These are phyloP conservation scores for Platanthera guangdongensis DNA, from an alignment of 106 monocot species.

Conservation along the genomic window DNA sequence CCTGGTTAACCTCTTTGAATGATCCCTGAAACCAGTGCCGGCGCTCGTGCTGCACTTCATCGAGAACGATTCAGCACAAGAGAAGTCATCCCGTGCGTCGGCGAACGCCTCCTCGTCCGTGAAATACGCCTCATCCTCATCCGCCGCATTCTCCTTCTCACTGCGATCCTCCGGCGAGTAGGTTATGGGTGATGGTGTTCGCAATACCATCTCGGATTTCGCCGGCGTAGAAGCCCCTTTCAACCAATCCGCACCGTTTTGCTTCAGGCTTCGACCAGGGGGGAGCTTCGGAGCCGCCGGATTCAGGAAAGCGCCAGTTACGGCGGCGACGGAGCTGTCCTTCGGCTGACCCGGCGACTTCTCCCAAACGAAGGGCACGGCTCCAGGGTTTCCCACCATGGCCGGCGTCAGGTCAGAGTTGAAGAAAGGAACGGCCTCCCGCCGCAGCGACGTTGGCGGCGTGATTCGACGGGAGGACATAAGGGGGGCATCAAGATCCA, in stretches of 20 bases:
- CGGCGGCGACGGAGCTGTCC: constrained; percentile 12
- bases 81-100: constrained; percentile 30
- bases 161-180: background rate
- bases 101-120: constrained; percentile 21
- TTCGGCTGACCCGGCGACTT: constrained; percentile 70
- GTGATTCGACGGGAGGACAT: constrained; percentile 61
- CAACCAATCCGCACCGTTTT: background rate
- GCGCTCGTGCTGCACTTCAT: constrained; percentile 41
- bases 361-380: constrained; percentile 84
- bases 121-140: background rate
- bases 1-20: constrained; percentile 11
- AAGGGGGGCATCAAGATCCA: constrained; percentile 56
- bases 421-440: constrained; percentile 37
- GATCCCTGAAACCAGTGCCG: background rate
- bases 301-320: background rate
- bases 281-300: constrained; percentile 21
- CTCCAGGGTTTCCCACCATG: constrained; percentile 42
- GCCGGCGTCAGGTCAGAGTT: constrained; percentile 54
- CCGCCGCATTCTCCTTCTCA: constrained; percentile 2
- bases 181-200: background rate
- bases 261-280: constrained; percentile 10
- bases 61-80: constrained; percentile 27
- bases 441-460: background rate
- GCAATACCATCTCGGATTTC: background rate
- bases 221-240: background rate